phyloP scores from a whole-genome alignment of 1,139 yeast genomes.

The Diutina rugosa region DNA sequence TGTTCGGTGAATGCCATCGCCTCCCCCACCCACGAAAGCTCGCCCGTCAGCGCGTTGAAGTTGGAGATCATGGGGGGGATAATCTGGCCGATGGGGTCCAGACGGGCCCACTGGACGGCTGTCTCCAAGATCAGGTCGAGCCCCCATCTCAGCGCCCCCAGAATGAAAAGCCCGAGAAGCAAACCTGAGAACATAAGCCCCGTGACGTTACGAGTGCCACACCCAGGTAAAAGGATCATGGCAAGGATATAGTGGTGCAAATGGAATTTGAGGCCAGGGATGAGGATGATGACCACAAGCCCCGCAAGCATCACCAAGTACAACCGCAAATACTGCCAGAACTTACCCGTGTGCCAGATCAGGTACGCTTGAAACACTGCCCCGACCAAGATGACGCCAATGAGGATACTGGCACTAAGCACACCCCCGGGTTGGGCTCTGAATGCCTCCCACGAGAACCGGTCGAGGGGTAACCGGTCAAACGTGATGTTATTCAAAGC shows the following conservation, averaged over 20 bases:
- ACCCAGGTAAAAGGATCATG: slow-evolving; percentile 70
- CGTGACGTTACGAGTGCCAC: slow-evolving; percentile 62
- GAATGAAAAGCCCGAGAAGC: slow-evolving; percentile 62
- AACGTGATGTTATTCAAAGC: slow-evolving; percentile 77
- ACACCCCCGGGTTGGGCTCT: slow-evolving; percentile 68
- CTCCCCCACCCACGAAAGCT: slow-evolving; percentile 20
- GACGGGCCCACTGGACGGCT: slow-evolving; percentile 48
- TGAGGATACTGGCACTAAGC: slow-evolving; percentile 43
- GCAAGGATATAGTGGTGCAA: slow-evolving; percentile 87
- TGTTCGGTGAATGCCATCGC: slow-evolving; percentile 2
- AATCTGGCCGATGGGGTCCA: slow-evolving; percentile 57
- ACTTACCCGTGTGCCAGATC: slow-evolving; percentile 71
- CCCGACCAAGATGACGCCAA: slow-evolving; percentile 33
- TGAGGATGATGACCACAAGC: slow-evolving; percentile 5
- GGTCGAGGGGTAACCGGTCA: slow-evolving; percentile 77
- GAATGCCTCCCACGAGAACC: slow-evolving; percentile 62
- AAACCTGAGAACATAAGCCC: slow-evolving; percentile 75
- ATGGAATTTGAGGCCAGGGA: slow-evolving; percentile 24
- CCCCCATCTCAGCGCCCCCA: slow-evolving; percentile 91
- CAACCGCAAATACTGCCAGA: slow-evolving; percentile 40
- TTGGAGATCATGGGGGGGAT: slow-evolving; percentile 43
- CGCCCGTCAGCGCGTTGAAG: slow-evolving; percentile 19
- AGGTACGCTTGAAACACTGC: slow-evolving; percentile 64
- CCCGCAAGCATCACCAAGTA: slow-evolving; percentile 4
- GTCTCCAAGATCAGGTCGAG: slow-evolving; percentile 85